Conservation (phyloP, 163 green algal genomes). For the Scenedesmus sp. region DNA sequence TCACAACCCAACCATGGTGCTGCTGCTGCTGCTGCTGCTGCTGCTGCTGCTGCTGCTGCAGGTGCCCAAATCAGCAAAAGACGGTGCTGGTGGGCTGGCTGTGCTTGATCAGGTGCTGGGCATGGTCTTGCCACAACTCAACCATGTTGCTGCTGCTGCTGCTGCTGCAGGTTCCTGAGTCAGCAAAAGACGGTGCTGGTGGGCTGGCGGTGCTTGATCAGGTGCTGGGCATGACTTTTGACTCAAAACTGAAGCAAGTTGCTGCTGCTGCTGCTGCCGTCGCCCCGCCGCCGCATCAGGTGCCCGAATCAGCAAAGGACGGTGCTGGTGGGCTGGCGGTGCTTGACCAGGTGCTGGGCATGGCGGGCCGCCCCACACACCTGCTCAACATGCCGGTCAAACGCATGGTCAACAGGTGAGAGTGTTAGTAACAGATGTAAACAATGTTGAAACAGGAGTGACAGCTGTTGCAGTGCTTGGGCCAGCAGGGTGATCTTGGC, state of each 20-base stretch:
- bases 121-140: neutral
- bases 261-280: no score
- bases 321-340: neutral
- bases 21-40: no score
- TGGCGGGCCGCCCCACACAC: neutral
- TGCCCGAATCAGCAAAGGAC: no score
- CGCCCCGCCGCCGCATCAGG: no score
- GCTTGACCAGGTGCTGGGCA: neutral
- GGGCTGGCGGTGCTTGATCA: neutral
- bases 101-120: slow-evolving; percentile 13
- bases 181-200: neutral
- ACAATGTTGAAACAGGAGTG: neutral
- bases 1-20: no score
- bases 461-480: no score
- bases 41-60: neutral
- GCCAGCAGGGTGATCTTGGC: no score
- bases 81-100: neutral
- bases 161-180: neutral
- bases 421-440: neutral
- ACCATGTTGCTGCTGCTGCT: neutral
- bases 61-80: neutral
- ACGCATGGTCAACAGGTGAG: slow-evolving; percentile 38
- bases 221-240: neutral
- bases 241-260: neutral
- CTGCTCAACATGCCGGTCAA: slow-evolving; percentile 23